phyloP scores from a whole-genome alignment of 2,329 filamentous ascomycete genomes.

The Aspergillus sp. region DNA sequence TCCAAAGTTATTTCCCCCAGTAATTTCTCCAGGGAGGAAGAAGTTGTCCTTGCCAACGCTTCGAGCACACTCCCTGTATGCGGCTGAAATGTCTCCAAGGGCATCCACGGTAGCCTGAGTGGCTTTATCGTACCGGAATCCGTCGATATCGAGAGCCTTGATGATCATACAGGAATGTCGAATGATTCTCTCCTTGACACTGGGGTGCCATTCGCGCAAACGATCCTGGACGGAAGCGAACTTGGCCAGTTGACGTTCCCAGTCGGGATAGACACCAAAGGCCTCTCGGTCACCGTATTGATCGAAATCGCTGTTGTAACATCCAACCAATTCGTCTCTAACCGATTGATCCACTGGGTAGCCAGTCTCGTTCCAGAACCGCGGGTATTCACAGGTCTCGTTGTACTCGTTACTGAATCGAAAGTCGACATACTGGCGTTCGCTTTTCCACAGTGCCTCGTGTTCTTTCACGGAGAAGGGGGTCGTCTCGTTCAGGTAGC shows the following conservation, averaged over 20 bases:
- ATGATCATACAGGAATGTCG: constrained; percentile 65
- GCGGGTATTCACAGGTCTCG: constrained; percentile 56
- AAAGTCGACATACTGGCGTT: constrained; percentile 60
- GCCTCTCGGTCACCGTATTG: constrained; percentile 64
- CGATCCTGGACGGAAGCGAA: constrained; percentile 68
- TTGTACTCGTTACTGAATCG: constrained; percentile 54
- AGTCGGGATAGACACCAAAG: constrained; percentile 63
- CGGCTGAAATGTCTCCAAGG: constrained; percentile 56
- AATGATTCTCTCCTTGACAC: constrained; percentile 57
- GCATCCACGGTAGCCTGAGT: constrained; percentile 63
- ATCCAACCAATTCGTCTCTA: constrained; percentile 51
- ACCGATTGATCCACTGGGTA: constrained; percentile 49
- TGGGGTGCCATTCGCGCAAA: constrained; percentile 62
- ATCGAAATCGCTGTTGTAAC: constrained; percentile 64
- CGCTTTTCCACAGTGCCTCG: constrained; percentile 56
- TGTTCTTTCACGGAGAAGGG: constrained; percentile 58
- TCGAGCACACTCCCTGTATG: constrained; percentile 57
- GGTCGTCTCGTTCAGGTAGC: constrained; percentile 58
- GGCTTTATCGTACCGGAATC: constrained; percentile 66
- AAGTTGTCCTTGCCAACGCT: constrained; percentile 63
- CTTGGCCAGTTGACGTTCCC: constrained; percentile 63
- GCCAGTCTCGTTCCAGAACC: constrained; percentile 62
- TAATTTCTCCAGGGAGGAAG: constrained; percentile 64
- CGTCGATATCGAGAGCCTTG: constrained; percentile 63
- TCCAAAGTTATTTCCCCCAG: constrained; percentile 60